phyloP scores from a whole-genome alignment of 1,284 basidiomycete genomes.

The Taiwanofungus camphoratus region DNA sequence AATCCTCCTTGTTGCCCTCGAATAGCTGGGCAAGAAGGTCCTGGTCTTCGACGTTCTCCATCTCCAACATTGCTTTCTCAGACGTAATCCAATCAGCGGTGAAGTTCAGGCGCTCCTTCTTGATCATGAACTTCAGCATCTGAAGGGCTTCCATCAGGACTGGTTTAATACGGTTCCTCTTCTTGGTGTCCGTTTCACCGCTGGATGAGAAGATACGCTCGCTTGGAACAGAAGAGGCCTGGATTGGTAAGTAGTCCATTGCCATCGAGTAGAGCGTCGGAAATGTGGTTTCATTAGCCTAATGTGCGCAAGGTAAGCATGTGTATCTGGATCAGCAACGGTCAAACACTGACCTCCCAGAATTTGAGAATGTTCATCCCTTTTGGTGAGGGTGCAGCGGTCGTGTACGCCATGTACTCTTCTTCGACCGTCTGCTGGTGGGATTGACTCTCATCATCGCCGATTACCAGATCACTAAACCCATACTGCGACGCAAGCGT shows the following conservation, averaged over 20 bases:
- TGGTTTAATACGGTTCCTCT: constrained; percentile 6
- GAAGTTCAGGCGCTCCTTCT: no score
- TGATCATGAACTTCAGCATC: constrained; percentile 14
- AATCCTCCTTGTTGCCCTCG: no score
- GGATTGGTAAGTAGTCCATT: constrained; percentile 16
- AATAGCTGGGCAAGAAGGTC: no score
- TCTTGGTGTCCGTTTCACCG: constrained; percentile 12
- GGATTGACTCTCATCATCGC: neutral
- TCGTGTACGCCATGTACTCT: neutral
- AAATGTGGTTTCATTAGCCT: neutral
- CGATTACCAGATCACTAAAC: neutral
- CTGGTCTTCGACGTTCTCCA: no score
- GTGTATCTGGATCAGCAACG: neutral
- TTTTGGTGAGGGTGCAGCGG: neutral
- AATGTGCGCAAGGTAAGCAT: neutral
- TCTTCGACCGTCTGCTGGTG: constrained; percentile 1
- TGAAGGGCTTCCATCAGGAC: constrained; percentile 18
- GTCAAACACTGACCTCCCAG: neutral
- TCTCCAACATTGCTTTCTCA: no score
- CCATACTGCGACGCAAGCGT: neutral
- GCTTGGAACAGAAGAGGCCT: constrained; percentile 19
- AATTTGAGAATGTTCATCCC: neutral
- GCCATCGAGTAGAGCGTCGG: constrained; percentile 13
- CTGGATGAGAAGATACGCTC: constrained; percentile 20
- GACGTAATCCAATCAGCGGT: no score